A percentile compares a stretch with the other conserved stretches of the same genome.
Conservation (phyloP, 345 rosid genomes). For the Linum lewisii region DNA sequence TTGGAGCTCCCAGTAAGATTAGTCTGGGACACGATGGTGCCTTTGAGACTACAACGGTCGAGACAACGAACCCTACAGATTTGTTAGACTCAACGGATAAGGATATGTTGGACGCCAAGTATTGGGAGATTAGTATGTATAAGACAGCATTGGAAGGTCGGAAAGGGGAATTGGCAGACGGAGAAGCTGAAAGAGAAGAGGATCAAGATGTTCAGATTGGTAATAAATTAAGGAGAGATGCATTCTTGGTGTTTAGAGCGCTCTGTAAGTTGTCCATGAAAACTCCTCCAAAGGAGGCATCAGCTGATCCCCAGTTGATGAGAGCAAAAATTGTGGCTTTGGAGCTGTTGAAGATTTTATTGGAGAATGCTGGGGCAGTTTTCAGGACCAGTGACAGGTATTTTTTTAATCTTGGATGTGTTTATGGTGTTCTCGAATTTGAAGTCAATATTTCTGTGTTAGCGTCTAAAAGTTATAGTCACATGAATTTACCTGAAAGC, state of each 20-base stretch:
- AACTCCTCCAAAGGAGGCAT: conserved; percentile 92
- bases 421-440: not conserved
- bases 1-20: conserved; percentile 42
- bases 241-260: conserved; percentile 97
- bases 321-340: conserved; percentile 95
- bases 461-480: not conserved
- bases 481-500: not conserved
- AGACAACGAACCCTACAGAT: conserved; percentile 58
- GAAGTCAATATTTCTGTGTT: not conserved
- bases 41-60: conserved; percentile 58
- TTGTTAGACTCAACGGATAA: conserved; percentile 71
- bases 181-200: conserved; percentile 83
- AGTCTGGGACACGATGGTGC: conserved; percentile 54
- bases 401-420: not conserved
- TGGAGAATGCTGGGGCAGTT: conserved; percentile 99
- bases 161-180: conserved; percentile 92
- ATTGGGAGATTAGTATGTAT: conserved; percentile 99
- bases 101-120: conserved; percentile 98
- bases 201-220: conserved; percentile 98
- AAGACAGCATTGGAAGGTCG: conserved; percentile 97
- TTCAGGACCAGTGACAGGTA: conserved; percentile 99
- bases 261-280: conserved; percentile 98
- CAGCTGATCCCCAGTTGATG: conserved; percentile 85
- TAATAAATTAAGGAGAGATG: conserved; percentile 94
- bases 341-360: conserved; percentile 87